Percentiles rank a stretch among this genome's conserved stretches.
phyloP scores from a whole-genome alignment of 176 grass and related monocot genomes.

The Stipa capillata region DNA sequence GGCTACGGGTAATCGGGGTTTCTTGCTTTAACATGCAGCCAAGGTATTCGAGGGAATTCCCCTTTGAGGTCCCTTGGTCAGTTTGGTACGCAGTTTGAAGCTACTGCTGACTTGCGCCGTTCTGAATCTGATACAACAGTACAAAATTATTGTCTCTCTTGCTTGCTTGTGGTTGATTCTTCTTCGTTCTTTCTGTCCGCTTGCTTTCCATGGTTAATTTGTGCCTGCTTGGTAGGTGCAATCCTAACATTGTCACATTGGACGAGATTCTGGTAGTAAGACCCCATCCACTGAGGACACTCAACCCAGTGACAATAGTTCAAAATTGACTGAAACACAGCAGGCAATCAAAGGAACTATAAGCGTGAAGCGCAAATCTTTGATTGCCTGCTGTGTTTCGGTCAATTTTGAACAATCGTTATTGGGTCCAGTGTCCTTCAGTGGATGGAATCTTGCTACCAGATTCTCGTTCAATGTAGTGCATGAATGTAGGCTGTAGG shows the following conservation, averaged over 20 bases:
- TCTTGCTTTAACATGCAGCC: not conserved
- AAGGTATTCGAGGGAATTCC: conserved; percentile 13
- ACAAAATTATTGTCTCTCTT: not conserved
- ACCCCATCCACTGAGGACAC: too few species aligned
- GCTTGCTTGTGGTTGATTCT: not conserved
- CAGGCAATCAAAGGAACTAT: too few species aligned
- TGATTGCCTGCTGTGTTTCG: not conserved
- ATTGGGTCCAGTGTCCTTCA: not conserved
- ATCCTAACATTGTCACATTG: not conserved
- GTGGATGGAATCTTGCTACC: not conserved
- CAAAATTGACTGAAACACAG: too few species aligned
- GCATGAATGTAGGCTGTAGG: not conserved
- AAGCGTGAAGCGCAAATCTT: too few species aligned
- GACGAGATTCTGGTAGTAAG: too few species aligned
- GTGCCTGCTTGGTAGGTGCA: not conserved
- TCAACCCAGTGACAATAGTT: too few species aligned
- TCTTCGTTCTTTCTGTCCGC: not conserved
- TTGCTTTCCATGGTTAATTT: not conserved
- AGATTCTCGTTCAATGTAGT: not conserved
- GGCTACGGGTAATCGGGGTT: not conserved
- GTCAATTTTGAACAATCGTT: not conserved
- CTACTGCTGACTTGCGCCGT: not conserved
- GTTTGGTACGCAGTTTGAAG: not conserved
- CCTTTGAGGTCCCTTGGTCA: not conserved
- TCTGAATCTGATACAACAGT: not conserved